Evolutionary conservation across 2,329 filamentous ascomycete genomes (phyloP), one percentile per base, ranked within the genome.

Genomic region (Cordyceps militaris): DNA sequence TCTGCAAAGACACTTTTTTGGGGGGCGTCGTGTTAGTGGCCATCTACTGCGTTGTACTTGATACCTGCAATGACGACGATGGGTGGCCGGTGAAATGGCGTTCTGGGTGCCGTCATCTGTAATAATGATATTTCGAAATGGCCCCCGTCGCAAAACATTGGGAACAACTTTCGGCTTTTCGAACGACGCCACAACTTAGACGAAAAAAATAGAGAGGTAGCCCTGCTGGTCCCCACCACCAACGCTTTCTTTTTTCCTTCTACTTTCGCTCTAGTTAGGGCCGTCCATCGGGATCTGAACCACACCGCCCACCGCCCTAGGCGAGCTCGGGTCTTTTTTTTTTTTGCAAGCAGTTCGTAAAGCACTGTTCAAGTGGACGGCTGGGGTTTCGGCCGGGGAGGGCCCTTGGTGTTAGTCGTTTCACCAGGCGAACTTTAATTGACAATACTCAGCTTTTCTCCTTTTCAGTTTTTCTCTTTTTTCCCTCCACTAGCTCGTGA

Each of bases 81-180:
- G n/a, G n/a, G n/a, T n/a, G n/a, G n/a, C n/a, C n/a, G n/a, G n/a
- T n/a, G n/a, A n/a, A n/a, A n/a, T n/a, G n/a, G n/a, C n/a, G n/a
- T n/a, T n/a, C n/a, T n/a, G n/a, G n/a, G n/a, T n/a, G n/a, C n/a
- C n/a, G n/a, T n/a, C n/a, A n/a, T n/a, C n/a, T n/a, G n/a, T n/a
- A n/a, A n/a, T 10, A 32, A 10, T 32, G 28, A 32, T 32, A 10
- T 32, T 5, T 10, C 28, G 10, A 6, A 32, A 54, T 24, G 21
- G 51, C 38, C 28, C 51, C 51, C n/a, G 38, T 54, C 38, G 40
- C 51, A 54, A 52, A 54, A 38, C 32, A 53, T 32, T n/a, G n/a
- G 8, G 3, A 42, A 42, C 23, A 26, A 26, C 24, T 21, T 19
- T n/a, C n/a, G n/a, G n/a, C n/a, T n/a, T n/a, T n/a, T n/a, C n/a